Conservation (phyloP, 371 early-diverging fungal species). For the Syncephalastrum monosporum region DNA sequence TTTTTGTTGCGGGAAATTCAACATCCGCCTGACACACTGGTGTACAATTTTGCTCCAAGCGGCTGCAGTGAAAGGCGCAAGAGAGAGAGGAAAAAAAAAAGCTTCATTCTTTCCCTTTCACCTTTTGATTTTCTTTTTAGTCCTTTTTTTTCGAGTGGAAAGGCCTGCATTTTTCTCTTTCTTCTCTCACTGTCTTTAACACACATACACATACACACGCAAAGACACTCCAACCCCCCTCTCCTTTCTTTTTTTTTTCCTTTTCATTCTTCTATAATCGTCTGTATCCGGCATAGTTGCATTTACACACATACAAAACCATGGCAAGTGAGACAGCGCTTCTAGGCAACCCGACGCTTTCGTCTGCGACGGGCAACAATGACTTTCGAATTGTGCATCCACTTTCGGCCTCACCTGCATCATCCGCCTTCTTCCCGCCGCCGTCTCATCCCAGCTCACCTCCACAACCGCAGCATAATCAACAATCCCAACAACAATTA, state of each 20-base stretch:
- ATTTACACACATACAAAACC: not conserved
- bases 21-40: conserved; percentile 16
- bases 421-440: conserved; percentile 15
- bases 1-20: conserved; percentile 7
- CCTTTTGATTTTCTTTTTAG: conserved; percentile 3
- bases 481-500: conserved; percentile 2
- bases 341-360: conserved; percentile 16
- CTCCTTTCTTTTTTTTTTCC: conserved; percentile 11
- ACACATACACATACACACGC: too few species aligned
- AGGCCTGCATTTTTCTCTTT: conserved; percentile 2
- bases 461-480: not conserved
- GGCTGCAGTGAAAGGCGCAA: conserved; percentile 4
- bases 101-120: conserved; percentile 11
- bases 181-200: conserved; percentile 4
- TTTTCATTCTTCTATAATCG: conserved; percentile 5
- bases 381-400: conserved; percentile 27
- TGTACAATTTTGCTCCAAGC: conserved; percentile 1
- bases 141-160: conserved; percentile 9
- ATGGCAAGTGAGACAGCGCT: conserved; percentile 21
- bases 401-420: conserved; percentile 25
- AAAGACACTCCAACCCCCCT: too few species aligned
- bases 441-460: conserved; percentile 13
- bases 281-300: too few species aligned
- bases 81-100: conserved; percentile 5
- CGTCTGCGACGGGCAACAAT: not conserved